Evolutionary conservation across 768 basidiomycete genomes (phyloP).

Genomic region (Pleurotus cornucopiae): DNA sequence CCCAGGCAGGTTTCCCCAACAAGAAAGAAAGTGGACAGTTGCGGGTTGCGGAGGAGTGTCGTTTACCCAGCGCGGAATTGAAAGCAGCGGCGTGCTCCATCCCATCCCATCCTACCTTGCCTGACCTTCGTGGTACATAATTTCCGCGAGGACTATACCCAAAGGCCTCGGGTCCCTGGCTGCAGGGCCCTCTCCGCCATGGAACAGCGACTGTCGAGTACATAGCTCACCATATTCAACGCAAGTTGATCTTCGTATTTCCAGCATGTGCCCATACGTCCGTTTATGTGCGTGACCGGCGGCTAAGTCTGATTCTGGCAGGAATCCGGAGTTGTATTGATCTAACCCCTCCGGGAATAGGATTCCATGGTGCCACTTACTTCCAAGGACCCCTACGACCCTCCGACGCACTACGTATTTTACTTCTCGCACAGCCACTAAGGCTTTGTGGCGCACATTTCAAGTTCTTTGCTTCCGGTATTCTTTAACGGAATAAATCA

Average conservation of each 20-base stretch:
- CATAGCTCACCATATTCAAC: background rate
- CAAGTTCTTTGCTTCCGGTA: slow-evolving; percentile 7
- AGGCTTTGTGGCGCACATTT: slow-evolving; percentile 2
- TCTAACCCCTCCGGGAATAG: slow-evolving; percentile 1
- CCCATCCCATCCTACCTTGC: background rate
- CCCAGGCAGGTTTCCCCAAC: background rate
- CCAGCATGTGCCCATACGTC: background rate
- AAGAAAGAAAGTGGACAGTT: background rate
- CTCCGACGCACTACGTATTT: background rate
- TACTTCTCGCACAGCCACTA: slow-evolving; percentile 7
- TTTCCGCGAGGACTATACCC: slow-evolving; percentile 1
- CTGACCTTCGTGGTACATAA: slow-evolving; percentile 2
- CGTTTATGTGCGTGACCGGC: slow-evolving; percentile 3
- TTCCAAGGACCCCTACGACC: slow-evolving; percentile 9
- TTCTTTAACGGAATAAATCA: slow-evolving; percentile 8
- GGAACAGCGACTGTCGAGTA: background rate
- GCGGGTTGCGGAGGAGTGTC: background rate
- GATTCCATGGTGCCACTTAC: slow-evolving; percentile 6
- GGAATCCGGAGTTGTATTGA: slow-evolving; percentile 5
- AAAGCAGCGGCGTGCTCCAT: background rate
- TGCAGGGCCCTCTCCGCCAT: background rate
- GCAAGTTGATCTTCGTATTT: background rate
- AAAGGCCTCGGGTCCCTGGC: slow-evolving; percentile 7
- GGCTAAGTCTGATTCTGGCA: slow-evolving; percentile 3
- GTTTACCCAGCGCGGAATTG: background rate